Evolutionary conservation across 441 rosid genomes (phyloP).

Genomic region (Syzygium syzygioides): DNA sequence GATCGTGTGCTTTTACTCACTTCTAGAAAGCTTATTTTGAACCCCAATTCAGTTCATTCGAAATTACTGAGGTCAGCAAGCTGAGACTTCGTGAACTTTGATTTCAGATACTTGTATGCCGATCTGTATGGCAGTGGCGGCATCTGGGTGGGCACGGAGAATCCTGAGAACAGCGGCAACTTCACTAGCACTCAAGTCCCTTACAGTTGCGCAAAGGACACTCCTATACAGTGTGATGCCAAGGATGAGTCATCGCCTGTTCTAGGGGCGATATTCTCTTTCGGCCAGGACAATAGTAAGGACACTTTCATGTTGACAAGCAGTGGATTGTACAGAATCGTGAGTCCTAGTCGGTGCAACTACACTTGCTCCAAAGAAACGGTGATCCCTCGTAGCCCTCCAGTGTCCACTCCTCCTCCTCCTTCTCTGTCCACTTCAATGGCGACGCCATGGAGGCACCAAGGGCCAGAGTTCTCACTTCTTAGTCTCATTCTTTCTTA

Average conservation of each 20-base stretch:
- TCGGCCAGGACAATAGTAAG: slow-evolving; percentile 10
- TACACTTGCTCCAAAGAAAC: slow-evolving; percentile 7
- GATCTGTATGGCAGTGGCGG: slow-evolving; percentile 5
- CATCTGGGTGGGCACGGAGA: slow-evolving; percentile 8
- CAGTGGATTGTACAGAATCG: slow-evolving; percentile 7
- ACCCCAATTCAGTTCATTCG: not conserved
- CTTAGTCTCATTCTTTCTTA: not conserved
- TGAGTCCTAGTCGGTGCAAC: slow-evolving; percentile 7
- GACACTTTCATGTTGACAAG: not conserved
- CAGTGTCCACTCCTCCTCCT: not conserved
- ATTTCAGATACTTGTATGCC: slow-evolving; percentile 10
- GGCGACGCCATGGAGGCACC: not conserved
- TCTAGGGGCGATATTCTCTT: not conserved
- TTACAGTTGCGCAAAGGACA: not conserved
- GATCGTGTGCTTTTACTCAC: not conserved
- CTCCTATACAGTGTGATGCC: not conserved
- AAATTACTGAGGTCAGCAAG: not conserved
- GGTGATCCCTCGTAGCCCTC: not conserved
- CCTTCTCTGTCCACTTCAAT: not conserved
- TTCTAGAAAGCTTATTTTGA: not conserved
- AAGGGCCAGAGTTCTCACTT: not conserved
- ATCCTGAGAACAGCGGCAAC: slow-evolving; percentile 6
- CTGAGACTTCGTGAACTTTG: not conserved
- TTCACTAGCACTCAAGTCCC: not conserved
- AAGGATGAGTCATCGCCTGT: not conserved